These are phyloP conservation scores for Aspergillus glaucus DNA, from an alignment of 2,329 filamentous ascomycete genomes.

Conservation along the genomic window DNA sequence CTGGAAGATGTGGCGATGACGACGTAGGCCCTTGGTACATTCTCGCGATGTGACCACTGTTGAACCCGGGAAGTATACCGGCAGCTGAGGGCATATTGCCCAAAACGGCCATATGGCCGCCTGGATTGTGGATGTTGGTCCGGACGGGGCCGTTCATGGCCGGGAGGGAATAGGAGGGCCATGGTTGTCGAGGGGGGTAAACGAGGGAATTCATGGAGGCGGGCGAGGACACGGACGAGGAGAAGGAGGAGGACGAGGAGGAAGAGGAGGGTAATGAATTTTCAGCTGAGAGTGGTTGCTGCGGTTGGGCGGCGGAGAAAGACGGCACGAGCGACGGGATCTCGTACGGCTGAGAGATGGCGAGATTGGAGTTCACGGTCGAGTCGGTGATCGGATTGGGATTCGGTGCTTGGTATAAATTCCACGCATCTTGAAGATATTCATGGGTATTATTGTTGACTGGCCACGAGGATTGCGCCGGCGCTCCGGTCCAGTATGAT, in stretches of 20 bases:
- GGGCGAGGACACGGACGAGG: too few species aligned
- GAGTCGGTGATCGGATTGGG: too few species aligned
- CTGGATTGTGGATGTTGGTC: slow-evolving; percentile 71
- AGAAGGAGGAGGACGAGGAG: too few species aligned
- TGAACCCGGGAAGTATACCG: slow-evolving; percentile 51
- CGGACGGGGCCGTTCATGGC: slow-evolving; percentile 63
- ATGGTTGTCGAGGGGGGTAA: slow-evolving; percentile 33
- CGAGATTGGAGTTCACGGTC: too few species aligned
- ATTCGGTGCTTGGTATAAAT: too few species aligned
- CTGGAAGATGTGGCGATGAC: slow-evolving; percentile 37
- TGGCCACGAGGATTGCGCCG: too few species aligned
- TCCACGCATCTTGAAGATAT: too few species aligned
- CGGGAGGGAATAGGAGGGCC: slow-evolving; percentile 52
- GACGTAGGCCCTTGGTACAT: slow-evolving; percentile 47
- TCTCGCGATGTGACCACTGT: slow-evolving; percentile 54
- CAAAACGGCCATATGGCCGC: slow-evolving; percentile 65
- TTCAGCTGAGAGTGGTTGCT: slow-evolving; percentile 1
- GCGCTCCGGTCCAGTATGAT: too few species aligned
- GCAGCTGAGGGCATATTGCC: slow-evolving; percentile 48
- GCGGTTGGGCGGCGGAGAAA: slow-evolving; percentile 24
- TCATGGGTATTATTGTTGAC: too few species aligned
- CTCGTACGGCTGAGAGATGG: too few species aligned
- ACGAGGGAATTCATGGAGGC: not conserved
- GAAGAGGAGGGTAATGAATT: too few species aligned
- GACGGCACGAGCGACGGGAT: too few species aligned